These are phyloP conservation scores for Pterocarpus santalinus DNA, from an alignment of 306 rosid species.

Conservation along the genomic window DNA sequence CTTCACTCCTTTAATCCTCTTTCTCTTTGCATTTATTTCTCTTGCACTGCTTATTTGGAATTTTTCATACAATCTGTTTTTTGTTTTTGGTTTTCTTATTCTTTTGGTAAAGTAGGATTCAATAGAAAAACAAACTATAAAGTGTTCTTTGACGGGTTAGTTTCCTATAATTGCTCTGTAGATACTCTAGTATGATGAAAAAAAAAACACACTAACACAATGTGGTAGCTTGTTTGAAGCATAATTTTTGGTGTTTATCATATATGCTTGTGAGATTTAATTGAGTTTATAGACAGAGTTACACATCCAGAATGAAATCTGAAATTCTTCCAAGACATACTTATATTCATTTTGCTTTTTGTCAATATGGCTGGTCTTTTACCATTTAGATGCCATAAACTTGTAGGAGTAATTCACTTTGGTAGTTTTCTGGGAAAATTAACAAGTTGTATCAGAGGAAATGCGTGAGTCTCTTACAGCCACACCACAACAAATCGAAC, in stretches of 20 bases:
- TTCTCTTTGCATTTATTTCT: neutral
- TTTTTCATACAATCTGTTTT: neutral
- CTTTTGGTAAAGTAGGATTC: neutral
- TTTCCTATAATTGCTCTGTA: neutral
- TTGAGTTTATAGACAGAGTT: too few species aligned
- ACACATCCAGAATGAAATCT: too few species aligned
- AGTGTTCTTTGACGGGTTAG: neutral
- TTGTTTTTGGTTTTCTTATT: neutral
- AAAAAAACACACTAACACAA: too few species aligned
- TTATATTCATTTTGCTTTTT: too few species aligned
- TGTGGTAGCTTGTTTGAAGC: too few species aligned
- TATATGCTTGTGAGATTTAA: too few species aligned
- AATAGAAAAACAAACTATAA: too few species aligned
- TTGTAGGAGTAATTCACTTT: neutral
- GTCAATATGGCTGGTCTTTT: too few species aligned
- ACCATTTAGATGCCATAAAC: neutral
- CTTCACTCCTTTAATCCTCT: neutral
- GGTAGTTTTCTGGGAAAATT: neutral
- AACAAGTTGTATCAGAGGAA: neutral
- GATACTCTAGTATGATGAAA: too few species aligned
- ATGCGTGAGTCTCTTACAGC: constrained; percentile 39
- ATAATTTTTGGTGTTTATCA: too few species aligned
- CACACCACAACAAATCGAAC: constrained; percentile 34
- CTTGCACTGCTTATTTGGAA: neutral
- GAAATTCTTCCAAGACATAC: too few species aligned